A percentile compares a stretch with the other conserved stretches of the same genome.
phyloP scores from a whole-genome alignment of 768 basidiomycete species.

The Auricularia auricula-judae region DNA sequence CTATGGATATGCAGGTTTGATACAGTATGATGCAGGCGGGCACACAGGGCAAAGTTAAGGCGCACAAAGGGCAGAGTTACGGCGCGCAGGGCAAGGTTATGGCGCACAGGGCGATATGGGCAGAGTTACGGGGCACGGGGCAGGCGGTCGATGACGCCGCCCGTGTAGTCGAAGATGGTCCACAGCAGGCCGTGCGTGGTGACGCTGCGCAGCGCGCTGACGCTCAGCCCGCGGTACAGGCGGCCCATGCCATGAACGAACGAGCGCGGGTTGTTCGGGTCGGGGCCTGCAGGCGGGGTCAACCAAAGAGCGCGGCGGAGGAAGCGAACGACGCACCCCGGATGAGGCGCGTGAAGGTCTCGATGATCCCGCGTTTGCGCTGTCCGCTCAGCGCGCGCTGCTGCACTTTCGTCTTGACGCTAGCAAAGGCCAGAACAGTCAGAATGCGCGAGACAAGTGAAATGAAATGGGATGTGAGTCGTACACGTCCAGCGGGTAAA shows the following conservation, averaged over 20 bases:
- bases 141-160: conserved; percentile 59
- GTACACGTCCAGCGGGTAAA: conserved; percentile 83
- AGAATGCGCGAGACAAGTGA: conserved; percentile 5
- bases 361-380: conserved; percentile 54
- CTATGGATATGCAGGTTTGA: too few relatives aligned
- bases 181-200: conserved; percentile 90
- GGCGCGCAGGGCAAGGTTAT: too few relatives aligned
- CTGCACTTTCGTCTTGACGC: conserved; percentile 90
- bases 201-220: conserved; percentile 84
- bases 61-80: too few relatives aligned
- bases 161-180: conserved; percentile 82
- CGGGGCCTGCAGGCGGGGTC: conserved; percentile 43
- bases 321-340: conserved; percentile 41
- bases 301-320: background rate
- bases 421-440: conserved; percentile 24
- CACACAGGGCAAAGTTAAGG: too few relatives aligned
- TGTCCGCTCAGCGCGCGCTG: conserved; percentile 80
- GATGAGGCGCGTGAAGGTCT: conserved; percentile 68
- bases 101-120: too few relatives aligned
- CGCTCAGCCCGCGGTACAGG: conserved; percentile 88
- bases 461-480: background rate
- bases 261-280: conserved; percentile 54
- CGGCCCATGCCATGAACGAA: conserved; percentile 48
- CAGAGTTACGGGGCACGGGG: conserved; percentile 15
- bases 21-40: too few relatives aligned